A percentile compares a stretch with the other conserved stretches of the same genome.
phyloP scores from a whole-genome alignment of 2,329 filamentous ascomycete species.

The Peltaster fructicola region DNA sequence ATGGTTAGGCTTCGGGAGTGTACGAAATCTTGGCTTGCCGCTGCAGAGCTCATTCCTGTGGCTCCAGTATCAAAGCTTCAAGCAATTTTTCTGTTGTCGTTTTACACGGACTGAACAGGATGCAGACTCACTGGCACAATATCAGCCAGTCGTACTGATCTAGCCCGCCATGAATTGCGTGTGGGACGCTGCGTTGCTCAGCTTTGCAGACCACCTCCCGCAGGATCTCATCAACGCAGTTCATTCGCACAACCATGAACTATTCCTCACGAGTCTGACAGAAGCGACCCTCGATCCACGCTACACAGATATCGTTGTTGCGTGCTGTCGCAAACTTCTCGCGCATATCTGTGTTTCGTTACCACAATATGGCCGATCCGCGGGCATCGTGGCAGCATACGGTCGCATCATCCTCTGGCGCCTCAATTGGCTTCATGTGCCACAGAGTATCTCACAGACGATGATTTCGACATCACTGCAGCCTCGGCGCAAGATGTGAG shows the following conservation, averaged over 20 bases:
- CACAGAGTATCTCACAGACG: constrained; percentile 8
- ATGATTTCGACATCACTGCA: constrained; percentile 5
- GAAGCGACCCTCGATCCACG: constrained; percentile 49
- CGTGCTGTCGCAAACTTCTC: constrained; percentile 56
- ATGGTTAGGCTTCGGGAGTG: too few relatives aligned
- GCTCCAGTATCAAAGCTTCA: too few relatives aligned
- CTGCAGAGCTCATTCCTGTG: too few relatives aligned
- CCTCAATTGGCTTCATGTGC: constrained; percentile 46
- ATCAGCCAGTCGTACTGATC: too few relatives aligned
- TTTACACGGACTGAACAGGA: too few relatives aligned
- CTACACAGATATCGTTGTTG: constrained; percentile 56
- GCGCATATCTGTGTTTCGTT: constrained; percentile 58
- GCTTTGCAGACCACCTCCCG: constrained; percentile 41
- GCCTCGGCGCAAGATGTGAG: constrained; percentile 8
- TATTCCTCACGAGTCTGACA: constrained; percentile 55
- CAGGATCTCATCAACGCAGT: constrained; percentile 52
- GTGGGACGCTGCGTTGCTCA: constrained; percentile 14
- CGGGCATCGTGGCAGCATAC: constrained; percentile 43
- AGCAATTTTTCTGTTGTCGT: too few relatives aligned
- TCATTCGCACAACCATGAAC: constrained; percentile 41
- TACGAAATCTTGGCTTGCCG: too few relatives aligned
- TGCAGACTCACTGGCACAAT: too few relatives aligned
- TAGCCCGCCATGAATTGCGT: constrained; percentile 18
- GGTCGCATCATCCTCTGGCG: constrained; percentile 67
- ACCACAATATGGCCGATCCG: constrained; percentile 23